Percentiles rank a stretch among this genome's conserved stretches.
These are phyloP conservation scores for Aspergillus sp. DNA, from an alignment of 2,329 filamentous ascomycete genomes.

Conservation along the genomic window DNA sequence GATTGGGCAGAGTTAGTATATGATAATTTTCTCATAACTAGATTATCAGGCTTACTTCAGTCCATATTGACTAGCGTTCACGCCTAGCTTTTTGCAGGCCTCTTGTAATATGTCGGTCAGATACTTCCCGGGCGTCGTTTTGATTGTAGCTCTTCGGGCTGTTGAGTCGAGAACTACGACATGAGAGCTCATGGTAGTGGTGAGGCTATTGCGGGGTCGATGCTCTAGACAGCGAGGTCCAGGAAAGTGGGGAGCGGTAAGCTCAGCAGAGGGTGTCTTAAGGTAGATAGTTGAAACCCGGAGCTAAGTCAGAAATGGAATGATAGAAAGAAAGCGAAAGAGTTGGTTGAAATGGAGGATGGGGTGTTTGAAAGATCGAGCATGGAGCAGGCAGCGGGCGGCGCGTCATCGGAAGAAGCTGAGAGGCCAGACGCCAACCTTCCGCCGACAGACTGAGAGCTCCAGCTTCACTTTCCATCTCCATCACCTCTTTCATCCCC, in stretches of 20 bases:
- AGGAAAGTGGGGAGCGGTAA: background rate
- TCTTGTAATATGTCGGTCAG: conserved; percentile 83
- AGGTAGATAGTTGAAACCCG: background rate
- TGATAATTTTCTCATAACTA: background rate
- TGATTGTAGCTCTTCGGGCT: conserved; percentile 74
- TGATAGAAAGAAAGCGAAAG: conserved; percentile 5
- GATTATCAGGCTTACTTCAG: conserved; percentile 65
- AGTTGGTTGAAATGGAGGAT: background rate
- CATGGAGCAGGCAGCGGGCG: conserved; percentile 14
- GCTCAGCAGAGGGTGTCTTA: no score
- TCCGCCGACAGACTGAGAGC: background rate
- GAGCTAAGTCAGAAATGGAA: conserved; percentile 12
- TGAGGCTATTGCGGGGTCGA: conserved; percentile 21
- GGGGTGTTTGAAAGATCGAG: background rate
- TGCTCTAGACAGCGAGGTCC: background rate
- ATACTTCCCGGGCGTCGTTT: conserved; percentile 77
- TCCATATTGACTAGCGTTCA: conserved; percentile 70
- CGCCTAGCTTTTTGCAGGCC: conserved; percentile 78
- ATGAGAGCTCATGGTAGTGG: conserved; percentile 71
- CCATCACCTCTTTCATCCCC: conserved; percentile 16
- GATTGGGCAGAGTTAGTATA: conserved; percentile 10
- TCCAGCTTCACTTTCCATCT: conserved; percentile 17
- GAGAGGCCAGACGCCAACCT: conserved; percentile 16
- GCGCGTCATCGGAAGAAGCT: conserved; percentile 28
- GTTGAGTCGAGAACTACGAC: conserved; percentile 84